Percentiles rank a stretch among this genome's conserved stretches.
Evolutionary conservation across 768 basidiomycete species (phyloP).

Genomic region (Boletus insuetus): DNA sequence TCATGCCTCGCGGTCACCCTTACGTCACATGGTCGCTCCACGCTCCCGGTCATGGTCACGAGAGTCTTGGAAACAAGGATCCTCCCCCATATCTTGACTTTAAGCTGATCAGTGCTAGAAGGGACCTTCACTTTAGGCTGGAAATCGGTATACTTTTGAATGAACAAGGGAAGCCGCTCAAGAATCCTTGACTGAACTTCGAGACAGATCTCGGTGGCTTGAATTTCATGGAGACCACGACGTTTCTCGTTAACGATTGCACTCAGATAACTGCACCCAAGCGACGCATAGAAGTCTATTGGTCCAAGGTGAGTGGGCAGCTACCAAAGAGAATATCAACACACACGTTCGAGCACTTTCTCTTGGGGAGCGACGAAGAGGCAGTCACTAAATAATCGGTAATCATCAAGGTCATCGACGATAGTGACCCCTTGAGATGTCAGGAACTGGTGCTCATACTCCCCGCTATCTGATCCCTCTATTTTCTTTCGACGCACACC

Average conservation of each 20-base stretch:
- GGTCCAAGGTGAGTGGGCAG: background rate
- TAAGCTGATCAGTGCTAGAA: constrained; percentile 53
- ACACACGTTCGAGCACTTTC: constrained; percentile 74
- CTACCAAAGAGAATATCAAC: background rate
- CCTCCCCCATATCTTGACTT: constrained; percentile 63
- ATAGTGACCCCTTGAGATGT: constrained; percentile 64
- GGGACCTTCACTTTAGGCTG: constrained; percentile 52
- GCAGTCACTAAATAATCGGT: constrained; percentile 68
- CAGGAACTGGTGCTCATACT: constrained; percentile 63
- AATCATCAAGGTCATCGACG: constrained; percentile 76
- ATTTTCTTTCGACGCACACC: constrained; percentile 56
- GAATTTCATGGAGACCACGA: constrained; percentile 47
- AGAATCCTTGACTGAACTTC: constrained; percentile 62
- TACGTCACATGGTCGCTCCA: constrained; percentile 53
- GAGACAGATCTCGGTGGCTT: constrained; percentile 39
- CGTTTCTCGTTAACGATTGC: constrained; percentile 72
- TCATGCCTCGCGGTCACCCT: constrained; percentile 59
- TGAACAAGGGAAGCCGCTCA: constrained; percentile 81
- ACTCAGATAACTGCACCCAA: constrained; percentile 77
- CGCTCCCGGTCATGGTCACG: constrained; percentile 37
- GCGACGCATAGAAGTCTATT: constrained; percentile 63
- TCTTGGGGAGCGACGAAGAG: constrained; percentile 81
- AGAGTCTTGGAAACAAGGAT: constrained; percentile 58
- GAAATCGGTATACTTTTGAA: constrained; percentile 75
- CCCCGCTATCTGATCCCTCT: constrained; percentile 56